phyloP scores from a whole-genome alignment of 2,329 filamentous ascomycete species.

The Capronia epimyces region DNA sequence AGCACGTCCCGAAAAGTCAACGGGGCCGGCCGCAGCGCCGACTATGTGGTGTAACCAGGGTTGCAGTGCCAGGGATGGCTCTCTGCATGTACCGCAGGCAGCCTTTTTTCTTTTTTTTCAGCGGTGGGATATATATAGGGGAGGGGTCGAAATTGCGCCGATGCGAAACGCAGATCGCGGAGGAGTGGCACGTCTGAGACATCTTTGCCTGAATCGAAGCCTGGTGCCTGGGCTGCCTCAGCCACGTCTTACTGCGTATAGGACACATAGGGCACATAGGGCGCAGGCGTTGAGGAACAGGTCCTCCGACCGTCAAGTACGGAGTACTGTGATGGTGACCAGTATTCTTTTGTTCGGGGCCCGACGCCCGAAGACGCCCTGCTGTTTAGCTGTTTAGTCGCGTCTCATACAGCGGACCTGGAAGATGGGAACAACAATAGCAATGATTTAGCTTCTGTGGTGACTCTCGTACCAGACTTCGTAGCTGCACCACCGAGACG shows the following conservation, averaged over 20 bases:
- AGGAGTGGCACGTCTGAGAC: slow-evolving; percentile 8
- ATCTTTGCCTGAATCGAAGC: not conserved
- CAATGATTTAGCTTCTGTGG: not conserved
- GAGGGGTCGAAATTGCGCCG: not conserved
- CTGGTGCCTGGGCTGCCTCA: not conserved
- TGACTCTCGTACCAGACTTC: not conserved
- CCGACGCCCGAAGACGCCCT: too few relatives aligned
- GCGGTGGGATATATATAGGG: slow-evolving; percentile 5
- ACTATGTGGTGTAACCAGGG: not conserved
- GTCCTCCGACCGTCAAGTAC: too few relatives aligned
- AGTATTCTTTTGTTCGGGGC: too few relatives aligned
- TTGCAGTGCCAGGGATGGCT: not conserved
- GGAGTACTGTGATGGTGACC: too few relatives aligned
- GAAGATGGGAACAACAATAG: too few relatives aligned
- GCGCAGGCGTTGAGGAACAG: too few relatives aligned
- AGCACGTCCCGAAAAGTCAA: not conserved
- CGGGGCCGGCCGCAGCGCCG: not conserved
- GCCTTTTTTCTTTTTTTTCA: too few relatives aligned
- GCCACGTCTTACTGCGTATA: too few relatives aligned
- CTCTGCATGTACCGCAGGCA: not conserved
- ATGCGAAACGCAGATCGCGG: not conserved
- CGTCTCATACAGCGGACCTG: too few relatives aligned
- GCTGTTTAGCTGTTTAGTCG: too few relatives aligned
- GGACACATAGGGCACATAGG: too few relatives aligned
- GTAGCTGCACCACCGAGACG: not conserved